These are phyloP conservation scores for Ananas comosus DNA, from an alignment of 176 grass and related monocot genomes.

Conservation along the genomic window DNA sequence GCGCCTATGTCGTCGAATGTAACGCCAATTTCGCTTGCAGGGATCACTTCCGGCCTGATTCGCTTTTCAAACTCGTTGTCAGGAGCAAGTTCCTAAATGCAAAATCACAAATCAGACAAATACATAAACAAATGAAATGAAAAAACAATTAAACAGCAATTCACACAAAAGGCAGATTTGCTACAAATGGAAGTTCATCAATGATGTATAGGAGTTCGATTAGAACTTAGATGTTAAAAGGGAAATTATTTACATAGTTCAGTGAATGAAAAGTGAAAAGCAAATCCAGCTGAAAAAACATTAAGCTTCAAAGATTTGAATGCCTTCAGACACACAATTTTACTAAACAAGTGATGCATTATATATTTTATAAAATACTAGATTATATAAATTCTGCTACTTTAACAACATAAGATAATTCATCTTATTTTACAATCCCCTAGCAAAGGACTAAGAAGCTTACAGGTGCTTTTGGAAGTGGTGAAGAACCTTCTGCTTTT, in stretches of 20 bases:
- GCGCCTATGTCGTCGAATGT: constrained; percentile 79
- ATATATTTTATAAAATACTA: no score
- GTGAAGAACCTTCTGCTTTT: constrained; percentile 45
- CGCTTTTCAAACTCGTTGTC: constrained; percentile 90
- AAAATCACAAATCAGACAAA: background rate
- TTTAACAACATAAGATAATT: no score
- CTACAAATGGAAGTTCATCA: background rate
- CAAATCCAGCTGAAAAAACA: no score
- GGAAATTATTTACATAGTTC: no score
- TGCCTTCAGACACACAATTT: no score
- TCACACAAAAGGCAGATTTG: background rate
- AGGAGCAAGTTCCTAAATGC: constrained; percentile 37
- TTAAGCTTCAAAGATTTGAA: no score
- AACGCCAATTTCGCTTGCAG: constrained; percentile 68
- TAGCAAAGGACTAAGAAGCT: constrained; percentile 4
- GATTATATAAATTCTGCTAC: no score
- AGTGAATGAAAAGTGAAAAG: no score
- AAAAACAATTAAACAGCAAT: background rate
- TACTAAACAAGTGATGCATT: no score
- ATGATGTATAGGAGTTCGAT: no score
- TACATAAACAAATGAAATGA: background rate
- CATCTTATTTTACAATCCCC: no score
- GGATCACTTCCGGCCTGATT: constrained; percentile 77
- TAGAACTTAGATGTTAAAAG: no score
- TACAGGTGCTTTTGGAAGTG: constrained; percentile 49